A percentile compares a stretch with the other conserved stretches of the same genome.
Conservation (phyloP, 345 rosid genomes). For the Populus davidiana region DNA sequence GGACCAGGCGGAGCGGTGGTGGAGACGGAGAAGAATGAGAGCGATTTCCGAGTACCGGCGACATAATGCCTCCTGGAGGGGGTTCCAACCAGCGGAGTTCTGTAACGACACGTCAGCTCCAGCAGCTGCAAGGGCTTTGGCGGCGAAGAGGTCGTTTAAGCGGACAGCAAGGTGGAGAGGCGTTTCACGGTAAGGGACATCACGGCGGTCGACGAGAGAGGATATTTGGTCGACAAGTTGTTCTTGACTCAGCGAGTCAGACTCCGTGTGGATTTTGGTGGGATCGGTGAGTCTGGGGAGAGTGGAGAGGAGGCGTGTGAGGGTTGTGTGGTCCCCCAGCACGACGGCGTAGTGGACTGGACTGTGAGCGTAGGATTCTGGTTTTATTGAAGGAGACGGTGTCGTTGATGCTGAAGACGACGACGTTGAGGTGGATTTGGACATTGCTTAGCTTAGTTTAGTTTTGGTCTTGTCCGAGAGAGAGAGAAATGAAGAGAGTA, state of each 20-base stretch:
- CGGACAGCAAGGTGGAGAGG: conserved; percentile 90
- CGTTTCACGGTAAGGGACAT: conserved; percentile 75
- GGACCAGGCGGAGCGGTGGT: conserved; percentile 71
- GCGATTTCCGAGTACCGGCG: conserved; percentile 59
- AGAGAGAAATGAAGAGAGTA: not conserved
- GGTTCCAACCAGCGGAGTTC: conserved; percentile 79
- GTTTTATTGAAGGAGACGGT: conserved; percentile 44
- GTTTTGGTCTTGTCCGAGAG: not conserved
- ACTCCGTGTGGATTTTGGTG: conserved; percentile 55
- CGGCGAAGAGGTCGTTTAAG: conserved; percentile 54
- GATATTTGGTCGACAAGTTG: conserved; percentile 71
- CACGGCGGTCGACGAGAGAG: conserved; percentile 69
- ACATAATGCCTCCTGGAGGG: conserved; percentile 76
- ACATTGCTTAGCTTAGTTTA: not conserved
- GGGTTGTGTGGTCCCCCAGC: conserved; percentile 61
- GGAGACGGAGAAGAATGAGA: conserved; percentile 41
- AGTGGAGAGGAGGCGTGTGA: conserved; percentile 60
- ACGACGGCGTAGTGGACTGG: conserved; percentile 84
- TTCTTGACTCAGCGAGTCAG: conserved; percentile 68
- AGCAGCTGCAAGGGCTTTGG: conserved; percentile 46
- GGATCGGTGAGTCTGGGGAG: conserved; percentile 71
- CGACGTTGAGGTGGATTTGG: conserved; percentile 4
- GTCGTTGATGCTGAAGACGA: conserved; percentile 25
- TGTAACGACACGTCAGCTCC: conserved; percentile 79
- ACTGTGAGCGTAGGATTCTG: conserved; percentile 74